Conservation (phyloP, 179 eudicot species). For the Silene coronaria region DNA sequence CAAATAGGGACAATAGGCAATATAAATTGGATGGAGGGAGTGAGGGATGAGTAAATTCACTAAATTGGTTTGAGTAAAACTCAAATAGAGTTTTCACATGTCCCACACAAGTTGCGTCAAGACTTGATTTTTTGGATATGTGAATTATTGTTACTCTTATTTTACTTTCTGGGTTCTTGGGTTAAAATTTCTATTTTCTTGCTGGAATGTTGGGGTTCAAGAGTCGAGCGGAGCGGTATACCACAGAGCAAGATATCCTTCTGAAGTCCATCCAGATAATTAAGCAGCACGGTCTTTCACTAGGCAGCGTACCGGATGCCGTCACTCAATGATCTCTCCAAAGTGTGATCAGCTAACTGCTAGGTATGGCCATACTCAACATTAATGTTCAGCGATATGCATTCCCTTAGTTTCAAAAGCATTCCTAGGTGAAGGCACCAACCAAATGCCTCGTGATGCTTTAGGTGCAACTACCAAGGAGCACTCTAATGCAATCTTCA, state of each 20-base stretch:
- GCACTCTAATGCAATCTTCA: neutral
- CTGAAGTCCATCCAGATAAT: conserved; percentile 60
- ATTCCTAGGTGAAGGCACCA: neutral
- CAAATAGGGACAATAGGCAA: neutral
- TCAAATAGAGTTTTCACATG: neutral
- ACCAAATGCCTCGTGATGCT: neutral
- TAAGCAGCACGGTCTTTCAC: conserved; percentile 62
- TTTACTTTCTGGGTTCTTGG: neutral
- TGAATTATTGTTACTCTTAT: neutral
- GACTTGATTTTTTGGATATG: neutral
- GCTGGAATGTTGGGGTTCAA: conserved; percentile 25
- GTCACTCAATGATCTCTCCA: conserved; percentile 20
- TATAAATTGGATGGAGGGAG: neutral
- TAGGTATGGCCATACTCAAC: conserved; percentile 19
- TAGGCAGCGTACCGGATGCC: conserved; percentile 44
- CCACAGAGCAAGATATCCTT: conserved; percentile 68
- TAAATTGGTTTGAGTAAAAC: neutral
- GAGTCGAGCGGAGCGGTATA: conserved; percentile 58
- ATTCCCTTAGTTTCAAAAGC: neutral
- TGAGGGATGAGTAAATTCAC: too few relatives aligned
- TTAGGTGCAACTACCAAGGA: neutral
- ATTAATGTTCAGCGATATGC: conserved; percentile 1
- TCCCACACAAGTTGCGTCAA: neutral
- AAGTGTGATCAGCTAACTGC: neutral
- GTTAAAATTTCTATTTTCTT: conserved; percentile 5